phyloP scores from a whole-genome alignment of 2,329 filamentous ascomycete genomes.

The Fusarium succisae region DNA sequence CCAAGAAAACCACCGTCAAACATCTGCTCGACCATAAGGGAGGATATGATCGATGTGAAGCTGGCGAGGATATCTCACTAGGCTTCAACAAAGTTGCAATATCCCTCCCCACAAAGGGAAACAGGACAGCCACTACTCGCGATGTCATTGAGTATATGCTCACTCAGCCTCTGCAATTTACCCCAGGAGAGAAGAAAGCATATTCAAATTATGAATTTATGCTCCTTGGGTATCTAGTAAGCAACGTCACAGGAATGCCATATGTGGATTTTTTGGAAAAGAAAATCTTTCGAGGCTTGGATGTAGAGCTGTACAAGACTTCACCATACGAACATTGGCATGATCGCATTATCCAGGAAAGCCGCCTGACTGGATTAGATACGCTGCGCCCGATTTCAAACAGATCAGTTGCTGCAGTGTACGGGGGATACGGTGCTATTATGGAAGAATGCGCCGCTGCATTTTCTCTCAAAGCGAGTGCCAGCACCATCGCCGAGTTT shows the following conservation, averaged over 20 bases:
- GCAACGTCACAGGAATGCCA: conserved; percentile 19
- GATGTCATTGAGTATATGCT: conserved; percentile 33
- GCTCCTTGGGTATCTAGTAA: conserved; percentile 22
- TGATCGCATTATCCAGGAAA: conserved; percentile 30
- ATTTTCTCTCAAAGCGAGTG: conserved; percentile 26
- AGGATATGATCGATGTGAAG: conserved; percentile 5
- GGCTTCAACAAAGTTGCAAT: conserved; percentile 18
- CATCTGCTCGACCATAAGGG: conserved; percentile 24
- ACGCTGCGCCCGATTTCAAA: background rate
- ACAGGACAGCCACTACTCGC: conserved; percentile 16
- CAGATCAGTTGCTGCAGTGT: background rate
- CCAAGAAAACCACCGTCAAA: conserved; percentile 18
- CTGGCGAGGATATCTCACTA: conserved; percentile 24
- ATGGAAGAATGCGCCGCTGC: conserved; percentile 31
- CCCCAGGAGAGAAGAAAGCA: conserved; percentile 1
- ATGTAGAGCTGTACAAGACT: conserved; percentile 23
- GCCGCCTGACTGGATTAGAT: conserved; percentile 7
- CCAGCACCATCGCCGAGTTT: conserved; percentile 22
- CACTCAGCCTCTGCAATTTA: conserved; percentile 8
- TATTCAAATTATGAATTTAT: conserved; percentile 32
- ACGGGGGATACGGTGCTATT: conserved; percentile 28
- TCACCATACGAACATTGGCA: background rate
- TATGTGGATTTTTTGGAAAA: conserved; percentile 27
- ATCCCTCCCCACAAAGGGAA: background rate
- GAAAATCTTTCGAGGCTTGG: conserved; percentile 15